Evolutionary conservation across 495 filamentous ascomycete genomes (phyloP).

Genomic region (Apodospora peruviana): DNA sequence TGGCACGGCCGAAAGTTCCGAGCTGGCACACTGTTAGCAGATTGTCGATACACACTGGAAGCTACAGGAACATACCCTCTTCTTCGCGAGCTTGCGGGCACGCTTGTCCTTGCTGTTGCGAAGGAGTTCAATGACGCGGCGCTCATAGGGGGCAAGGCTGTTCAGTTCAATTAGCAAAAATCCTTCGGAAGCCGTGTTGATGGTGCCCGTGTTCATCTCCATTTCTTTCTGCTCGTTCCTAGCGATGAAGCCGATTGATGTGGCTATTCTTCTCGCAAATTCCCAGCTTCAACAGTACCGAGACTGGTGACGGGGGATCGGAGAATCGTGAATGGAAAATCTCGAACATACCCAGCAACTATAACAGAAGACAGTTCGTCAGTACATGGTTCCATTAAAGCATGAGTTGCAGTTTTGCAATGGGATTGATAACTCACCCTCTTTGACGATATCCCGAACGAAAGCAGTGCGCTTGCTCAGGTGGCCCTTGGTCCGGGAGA

Average conservation of each 20-base stretch:
- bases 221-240: too few species aligned
- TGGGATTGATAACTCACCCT: slow-evolving; percentile 43
- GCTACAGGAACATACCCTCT: slow-evolving; percentile 61
- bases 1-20: slow-evolving; percentile 94
- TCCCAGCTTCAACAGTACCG: too few species aligned
- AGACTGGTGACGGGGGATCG: slow-evolving; percentile 4
- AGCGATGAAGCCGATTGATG: not conserved
- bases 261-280: too few species aligned
- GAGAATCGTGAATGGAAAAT: not conserved
- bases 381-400: not conserved
- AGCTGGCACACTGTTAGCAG: too few species aligned
- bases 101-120: slow-evolving; percentile 99
- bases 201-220: not conserved
- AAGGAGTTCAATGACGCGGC: slow-evolving; percentile 95
- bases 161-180: slow-evolving; percentile 11
- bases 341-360: slow-evolving; percentile 3
- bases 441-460: slow-evolving; percentile 86
- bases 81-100: slow-evolving; percentile 98
- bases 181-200: not conserved
- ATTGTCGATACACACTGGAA: too few species aligned
- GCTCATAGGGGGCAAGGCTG: slow-evolving; percentile 88
- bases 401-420: not conserved
- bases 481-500: slow-evolving; percentile 86
- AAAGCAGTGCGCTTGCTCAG: slow-evolving; percentile 90
- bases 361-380: not conserved